Base-by-base conservation (phyloP, 306 rosid genomes). In the Acacia crassicarpa region DNA sequence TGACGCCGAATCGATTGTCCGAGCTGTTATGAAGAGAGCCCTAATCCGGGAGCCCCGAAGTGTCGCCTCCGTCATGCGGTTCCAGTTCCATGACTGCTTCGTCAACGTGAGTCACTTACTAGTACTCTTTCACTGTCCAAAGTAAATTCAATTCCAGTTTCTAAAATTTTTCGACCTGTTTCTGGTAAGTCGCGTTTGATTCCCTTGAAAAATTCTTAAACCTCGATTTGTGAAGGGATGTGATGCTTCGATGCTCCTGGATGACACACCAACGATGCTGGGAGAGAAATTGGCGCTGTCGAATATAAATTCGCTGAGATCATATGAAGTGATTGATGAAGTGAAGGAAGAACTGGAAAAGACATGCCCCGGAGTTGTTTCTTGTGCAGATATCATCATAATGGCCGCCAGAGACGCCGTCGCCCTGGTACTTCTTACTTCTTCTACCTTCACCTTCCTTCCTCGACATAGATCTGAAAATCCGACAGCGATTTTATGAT, bases 381-480 rank as follows among this genome's bases (percentile, higher is more conserved):
- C 99, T 20, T 95, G 99, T 54, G 97, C 99, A 0, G 98, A 95
- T 78, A 87, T 93, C 84, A 74, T 93, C 51, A 95, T 95, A 79
- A 89, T 95, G 90, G 98, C 98, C 0, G 51, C 98, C 0, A 87
- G 98, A 88, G 99, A 95, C 79, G 99, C 96, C 22, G 97, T 95
- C 14, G 88, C 87, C 23, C 85, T 94, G 94, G 91, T 90, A 78
- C 65, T 16, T 27, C 8, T 46, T 12, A 27, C 30, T 27, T 2
- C 51, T 54, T 56, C 6, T 30, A 1, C 1, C 41, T 30, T 63
- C 69, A 27, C 8, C 41, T 30, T 63, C 20, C 38, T 62, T 27
- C 38, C 13, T 2, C 1, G 3, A 4, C 19, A 9, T 3, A 59
- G 32, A 59, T 22, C 66, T 59, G 66, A 22, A 59, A 59, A 9